A percentile compares a stretch with the other conserved stretches of the same genome.
Evolutionary conservation across 371 early-diverging fungal species (phyloP).

Genomic region (Circinella minor): DNA sequence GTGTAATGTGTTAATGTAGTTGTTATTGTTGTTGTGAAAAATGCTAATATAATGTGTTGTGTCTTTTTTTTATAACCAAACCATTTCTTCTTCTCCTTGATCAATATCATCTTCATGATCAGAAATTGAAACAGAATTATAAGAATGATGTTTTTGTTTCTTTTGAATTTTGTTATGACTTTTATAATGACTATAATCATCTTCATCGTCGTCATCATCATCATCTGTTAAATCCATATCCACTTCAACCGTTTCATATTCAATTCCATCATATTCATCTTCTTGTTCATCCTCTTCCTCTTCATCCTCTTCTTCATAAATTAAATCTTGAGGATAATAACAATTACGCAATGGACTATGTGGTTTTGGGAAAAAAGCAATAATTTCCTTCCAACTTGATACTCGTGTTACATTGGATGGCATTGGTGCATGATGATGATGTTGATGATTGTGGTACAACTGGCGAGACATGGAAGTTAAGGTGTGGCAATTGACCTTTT

Average conservation of each 20-base stretch:
- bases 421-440: slow-evolving; percentile 13
- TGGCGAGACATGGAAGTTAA: slow-evolving; percentile 37
- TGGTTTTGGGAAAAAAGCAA: slow-evolving; percentile 50
- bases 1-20: no score
- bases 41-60: no score
- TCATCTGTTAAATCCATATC: slow-evolving; percentile 26
- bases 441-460: slow-evolving; percentile 23
- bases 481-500: slow-evolving; percentile 13
- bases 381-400: slow-evolving; percentile 46
- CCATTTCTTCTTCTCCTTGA: slow-evolving; percentile 7
- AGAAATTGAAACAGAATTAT: not conserved
- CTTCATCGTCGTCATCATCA: slow-evolving; percentile 17
- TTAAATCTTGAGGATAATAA: slow-evolving; percentile 28
- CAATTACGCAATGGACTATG: slow-evolving; percentile 43
- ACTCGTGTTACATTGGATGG: slow-evolving; percentile 49
- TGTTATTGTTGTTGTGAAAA: no score
- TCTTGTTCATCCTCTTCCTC: slow-evolving; percentile 9
- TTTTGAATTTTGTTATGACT: not conserved
- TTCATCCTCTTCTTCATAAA: slow-evolving; percentile 37
- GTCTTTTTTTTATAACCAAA: slow-evolving; percentile 11
- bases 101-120: not conserved
- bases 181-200: not conserved
- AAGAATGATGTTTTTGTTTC: no score
- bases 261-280: slow-evolving; percentile 6
- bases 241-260: slow-evolving; percentile 34